Base-by-base conservation (phyloP, 2,329 filamentous ascomycete species). In the Paracorniculantispora psalliotae region DNA sequence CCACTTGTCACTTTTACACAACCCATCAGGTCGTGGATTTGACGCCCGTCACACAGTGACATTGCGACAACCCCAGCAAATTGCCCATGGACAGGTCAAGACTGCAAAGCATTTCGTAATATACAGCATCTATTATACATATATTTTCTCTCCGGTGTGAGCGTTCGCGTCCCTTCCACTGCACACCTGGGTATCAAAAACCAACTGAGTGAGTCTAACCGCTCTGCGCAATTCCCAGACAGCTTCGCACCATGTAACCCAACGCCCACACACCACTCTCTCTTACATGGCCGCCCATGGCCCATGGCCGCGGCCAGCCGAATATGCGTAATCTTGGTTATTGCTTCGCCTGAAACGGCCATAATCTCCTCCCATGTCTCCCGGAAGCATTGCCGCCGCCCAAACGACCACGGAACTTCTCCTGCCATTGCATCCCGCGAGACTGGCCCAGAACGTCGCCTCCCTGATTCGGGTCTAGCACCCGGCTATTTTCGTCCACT, bases 311-410 rank as follows among this genome's bases (percentile, higher is more conserved):
- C 57, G 41, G 49, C 41, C 57, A 28, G 23, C n/a, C n/a, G 28
- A 17, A n/a, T 46, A 17, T 47, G 3, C 47, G 9, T 37, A 47
- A 59, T 59, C 57, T 53, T 37, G 28, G 46, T 43, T 10, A 41
- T 48, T 19, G n/a, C 57, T 43, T 59, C 33, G 33, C 54, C 57
- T 59, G 57, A 59, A 59, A 59, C 57, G 28, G 26, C 17, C 35
- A 41, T 23, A 6, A 49, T 12, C 23, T 13, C 33, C 10, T 23
- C 28, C n/a, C 15, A 35, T 26, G 26, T n/a, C 4, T 43, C 6
- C 35, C 50, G 30, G 30, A 43, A 51, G 25, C 17, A n/a, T 13
- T 39, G 7, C 33, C 48, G 33, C 30, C 19, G 2, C 6, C 4
- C 15, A 28, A 19, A 37, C 6, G 21, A 17, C 33, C 48, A 12